Percentiles rank a stretch among this genome's conserved stretches.
Conservation (phyloP, 2,329 filamentous ascomycete genomes). For the Aaosphaeria pasadenensis region DNA sequence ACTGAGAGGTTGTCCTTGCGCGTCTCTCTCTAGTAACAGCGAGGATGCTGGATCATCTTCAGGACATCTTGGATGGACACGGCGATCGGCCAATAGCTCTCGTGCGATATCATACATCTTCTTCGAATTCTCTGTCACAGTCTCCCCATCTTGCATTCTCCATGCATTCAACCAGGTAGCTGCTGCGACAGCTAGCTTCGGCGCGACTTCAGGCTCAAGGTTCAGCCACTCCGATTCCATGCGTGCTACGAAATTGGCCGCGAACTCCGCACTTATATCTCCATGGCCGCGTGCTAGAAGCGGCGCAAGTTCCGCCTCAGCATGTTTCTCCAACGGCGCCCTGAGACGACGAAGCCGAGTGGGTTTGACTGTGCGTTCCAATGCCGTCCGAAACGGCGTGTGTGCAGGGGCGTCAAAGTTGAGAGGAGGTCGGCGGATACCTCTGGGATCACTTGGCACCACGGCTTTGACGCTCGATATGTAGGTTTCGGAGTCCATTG, state of each 20-base stretch:
- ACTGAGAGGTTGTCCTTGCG: not conserved
- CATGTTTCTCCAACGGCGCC: not conserved
- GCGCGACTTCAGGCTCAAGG: not conserved
- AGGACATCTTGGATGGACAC: not conserved
- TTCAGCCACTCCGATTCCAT: not conserved
- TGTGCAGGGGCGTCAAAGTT: not conserved
- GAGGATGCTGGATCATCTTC: not conserved
- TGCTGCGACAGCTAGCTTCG: not conserved
- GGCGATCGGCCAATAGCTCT: not conserved
- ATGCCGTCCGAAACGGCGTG: not conserved
- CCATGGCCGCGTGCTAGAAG: not conserved
- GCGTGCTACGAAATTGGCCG: not conserved
- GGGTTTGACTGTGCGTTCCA: not conserved
- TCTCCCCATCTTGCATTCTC: not conserved
- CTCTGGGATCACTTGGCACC: not conserved
- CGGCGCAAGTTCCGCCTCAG: not conserved
- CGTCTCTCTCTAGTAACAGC: not conserved
- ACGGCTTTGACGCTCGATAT: not conserved
- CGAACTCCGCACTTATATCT: not conserved
- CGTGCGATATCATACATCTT: not conserved
- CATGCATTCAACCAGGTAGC: not conserved
- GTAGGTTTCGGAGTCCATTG: slow-evolving; percentile 6
- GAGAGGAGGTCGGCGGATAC: not conserved
- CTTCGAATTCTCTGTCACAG: not conserved
- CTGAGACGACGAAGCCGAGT: not conserved